These are phyloP conservation scores for Euphorbia lathyris DNA, from an alignment of 345 rosid genomes.

Conservation along the genomic window DNA sequence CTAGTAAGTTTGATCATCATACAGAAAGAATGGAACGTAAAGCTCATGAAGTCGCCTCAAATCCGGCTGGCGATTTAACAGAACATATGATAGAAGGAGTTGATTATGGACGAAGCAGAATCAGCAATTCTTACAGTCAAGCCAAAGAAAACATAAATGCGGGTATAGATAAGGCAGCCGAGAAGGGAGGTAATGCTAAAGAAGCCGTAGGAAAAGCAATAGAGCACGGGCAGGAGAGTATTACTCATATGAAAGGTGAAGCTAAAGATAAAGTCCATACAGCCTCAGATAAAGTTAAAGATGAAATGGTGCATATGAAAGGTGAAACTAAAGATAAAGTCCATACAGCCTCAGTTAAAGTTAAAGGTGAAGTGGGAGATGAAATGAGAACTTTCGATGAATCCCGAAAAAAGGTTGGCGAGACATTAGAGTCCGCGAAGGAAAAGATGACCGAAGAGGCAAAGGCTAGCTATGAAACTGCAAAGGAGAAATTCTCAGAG, in stretches of 20 bases:
- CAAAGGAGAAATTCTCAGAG: conserved; percentile 48
- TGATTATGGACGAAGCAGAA: conserved; percentile 6
- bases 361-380: neutral
- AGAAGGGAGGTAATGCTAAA: conserved; percentile 14
- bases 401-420: conserved; percentile 33
- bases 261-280: neutral
- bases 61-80: neutral
- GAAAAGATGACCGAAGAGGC: conserved; percentile 24
- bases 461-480: conserved; percentile 37
- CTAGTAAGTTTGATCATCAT: too few relatives aligned
- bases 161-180: conserved; percentile 10
- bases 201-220: conserved; percentile 4
- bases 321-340: conserved; percentile 6
- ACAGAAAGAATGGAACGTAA: too few relatives aligned
- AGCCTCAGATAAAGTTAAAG: conserved; percentile 5
- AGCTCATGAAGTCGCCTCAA: neutral
- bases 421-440: conserved; percentile 42
- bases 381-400: conserved; percentile 17
- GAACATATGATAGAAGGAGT: neutral
- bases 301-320: neutral
- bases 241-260: neutral
- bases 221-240: neutral
- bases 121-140: neutral
- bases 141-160: neutral
- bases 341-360: conserved; percentile 1